Evolutionary conservation across 2,329 filamentous ascomycete genomes (phyloP).

Genomic region (Grosmannia huntii): DNA sequence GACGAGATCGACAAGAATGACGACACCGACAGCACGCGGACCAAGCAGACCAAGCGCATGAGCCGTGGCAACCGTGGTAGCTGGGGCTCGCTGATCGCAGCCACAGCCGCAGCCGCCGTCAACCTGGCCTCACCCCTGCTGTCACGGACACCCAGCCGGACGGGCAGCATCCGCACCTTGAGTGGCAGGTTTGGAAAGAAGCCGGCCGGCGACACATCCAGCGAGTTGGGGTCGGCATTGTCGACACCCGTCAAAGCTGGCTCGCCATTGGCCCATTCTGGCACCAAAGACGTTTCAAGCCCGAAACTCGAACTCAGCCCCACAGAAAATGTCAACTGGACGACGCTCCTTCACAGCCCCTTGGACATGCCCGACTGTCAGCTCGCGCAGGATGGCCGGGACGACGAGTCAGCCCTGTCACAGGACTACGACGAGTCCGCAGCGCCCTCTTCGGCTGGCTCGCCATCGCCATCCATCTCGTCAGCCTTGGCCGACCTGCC

Average conservation of each 20-base stretch:
- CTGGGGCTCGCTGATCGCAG: conserved; percentile 7
- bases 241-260: conserved; percentile 20
- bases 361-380: not conserved
- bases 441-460: not conserved
- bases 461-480: not conserved
- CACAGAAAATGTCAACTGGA: conserved; percentile 7
- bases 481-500: not conserved
- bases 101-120: conserved; percentile 1
- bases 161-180: not conserved
- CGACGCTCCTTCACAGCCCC: not conserved
- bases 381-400: not conserved
- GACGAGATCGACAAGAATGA: conserved; percentile 4
- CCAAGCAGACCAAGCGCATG: conserved; percentile 2
- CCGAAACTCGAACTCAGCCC: conserved; percentile 19
- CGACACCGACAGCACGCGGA: not conserved
- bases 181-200: conserved; percentile 10
- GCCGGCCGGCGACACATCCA: conserved; percentile 14
- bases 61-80: conserved; percentile 7
- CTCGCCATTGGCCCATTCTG: conserved; percentile 24
- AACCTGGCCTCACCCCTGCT: not conserved
- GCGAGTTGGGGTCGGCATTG: conserved; percentile 20
- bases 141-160: not conserved
- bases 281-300: conserved; percentile 31
- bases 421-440: conserved; percentile 4
- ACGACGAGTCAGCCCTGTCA: conserved; percentile 1